Base-by-base conservation (phyloP, 1,284 basidiomycete species). In the Coniophora puteana region DNA sequence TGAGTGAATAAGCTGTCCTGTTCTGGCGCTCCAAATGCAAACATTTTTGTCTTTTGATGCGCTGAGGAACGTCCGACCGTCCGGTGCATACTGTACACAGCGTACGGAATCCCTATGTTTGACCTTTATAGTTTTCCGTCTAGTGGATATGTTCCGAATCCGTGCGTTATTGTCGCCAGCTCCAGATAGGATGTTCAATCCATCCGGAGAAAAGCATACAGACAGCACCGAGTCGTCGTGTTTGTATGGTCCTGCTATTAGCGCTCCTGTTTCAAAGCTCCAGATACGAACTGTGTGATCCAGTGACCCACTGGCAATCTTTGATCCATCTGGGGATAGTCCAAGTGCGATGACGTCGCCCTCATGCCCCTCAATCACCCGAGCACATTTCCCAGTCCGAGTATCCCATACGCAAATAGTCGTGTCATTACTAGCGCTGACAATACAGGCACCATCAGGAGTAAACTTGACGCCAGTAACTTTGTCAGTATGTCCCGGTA, bases 261-360 rank as follows among this genome's bases (percentile, higher is more conserved):
- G n/a, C n/a, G n/a, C n/a, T n/a, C n/a, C n/a, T n/a, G n/a, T n/a
- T n/a, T n/a, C n/a, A n/a, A 46, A 23, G 42, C 55, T 43, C 57
- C 59, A 60, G 5, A 62, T 39, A 6, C 44, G 29, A 8, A 62
- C 44, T 3, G 52, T 58, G 5, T 43, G 16, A 33, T 63, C 62
- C 24, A 43, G 33, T 12, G 55, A 54, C 20, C 58, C 52, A 25
- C 59, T 60, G 2, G 51, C 54, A 16, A 65, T 46, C n/a, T 44
- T 38, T 3, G 23, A 38, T 26, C 51, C 42, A 51, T 50, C 42
- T 36, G 54, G 41, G n/a, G 45, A 47, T 27, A 40, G 47, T 22
- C 37, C 40, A 21, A 48, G 43, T 12, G 48, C 42, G 8, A 4
- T n/a, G 11, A 51, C 39, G n/a, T 5, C 10, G 18, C 28, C 31